Evolutionary conservation across 2,329 filamentous ascomycete species (phyloP), one percentile per base, ranked within the genome.

Genomic region (Akanthomyces uredinophilus): DNA sequence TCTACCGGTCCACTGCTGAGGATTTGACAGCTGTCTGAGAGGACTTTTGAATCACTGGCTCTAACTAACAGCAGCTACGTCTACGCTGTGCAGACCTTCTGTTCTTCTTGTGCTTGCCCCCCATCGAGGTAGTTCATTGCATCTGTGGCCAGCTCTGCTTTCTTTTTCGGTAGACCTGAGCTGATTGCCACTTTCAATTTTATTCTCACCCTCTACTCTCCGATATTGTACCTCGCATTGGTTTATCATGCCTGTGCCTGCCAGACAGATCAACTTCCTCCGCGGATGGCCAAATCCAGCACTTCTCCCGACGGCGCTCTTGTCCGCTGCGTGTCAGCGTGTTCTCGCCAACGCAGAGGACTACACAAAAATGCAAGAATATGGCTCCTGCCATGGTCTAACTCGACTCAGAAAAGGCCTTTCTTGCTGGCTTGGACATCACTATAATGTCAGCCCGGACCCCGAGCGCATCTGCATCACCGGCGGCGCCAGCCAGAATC

Each of bases 401-500:
- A 76, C 81, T 64, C 86, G 86, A 18, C 79, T 95, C 41, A 83
- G 91, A 16, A 78, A 84, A 64, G 81, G 85, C 44, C 76, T 96
- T 37, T 87, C 91, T 4, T 70, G 75, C 49, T 96, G 91, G 90
- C 78, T 96, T 44, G 82, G 80, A 1, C 67, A 70, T 0, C 88
- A 87, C 68, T 94, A 91, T 70, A 66, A 71, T 54, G 68, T 73
- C 16, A 61, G 67, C 63, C 67, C 72, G 4, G 79, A 80, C 16
- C 70, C 81, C 3, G 79, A 85, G 4, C 82, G 91, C 32, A 88
- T 96, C 60, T 90, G 87, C 70, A 88, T 96, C 71, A 91, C 90
- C 0, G 91, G 92, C 47, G 93, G 93, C 16, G 93, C 93, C 3
- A 91, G 86, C 66, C 92, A 96, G 78, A 92, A 88, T 70, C 73